Conservation (phyloP, 1,284 basidiomycete species). For the Leucoagaricus sp. region DNA sequence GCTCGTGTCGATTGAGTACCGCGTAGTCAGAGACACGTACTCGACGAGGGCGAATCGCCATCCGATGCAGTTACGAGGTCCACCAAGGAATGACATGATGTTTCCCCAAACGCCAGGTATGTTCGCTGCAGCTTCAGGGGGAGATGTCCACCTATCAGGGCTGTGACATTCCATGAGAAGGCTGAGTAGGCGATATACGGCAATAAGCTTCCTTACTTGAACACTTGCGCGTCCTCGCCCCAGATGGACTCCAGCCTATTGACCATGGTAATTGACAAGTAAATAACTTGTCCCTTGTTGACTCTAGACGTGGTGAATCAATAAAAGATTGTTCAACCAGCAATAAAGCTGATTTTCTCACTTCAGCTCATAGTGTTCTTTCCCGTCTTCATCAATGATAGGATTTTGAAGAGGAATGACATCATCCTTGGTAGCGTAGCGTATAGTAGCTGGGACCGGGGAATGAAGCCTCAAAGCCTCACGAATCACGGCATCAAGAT, state of each 20-base stretch:
- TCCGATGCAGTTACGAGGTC: conserved; percentile 65
- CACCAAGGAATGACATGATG: conserved; percentile 61
- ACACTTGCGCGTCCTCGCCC: conserved; percentile 56
- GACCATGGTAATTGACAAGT: conserved; percentile 49
- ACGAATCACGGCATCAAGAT: conserved; percentile 66
- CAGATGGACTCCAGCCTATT: conserved; percentile 51
- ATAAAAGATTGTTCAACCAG: not conserved
- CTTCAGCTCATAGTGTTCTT: conserved; percentile 34
- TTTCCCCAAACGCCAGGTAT: conserved; percentile 65
- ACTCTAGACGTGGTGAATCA: conserved; percentile 23
- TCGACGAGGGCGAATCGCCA: conserved; percentile 54
- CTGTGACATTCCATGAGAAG: conserved; percentile 19
- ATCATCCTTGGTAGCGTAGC: conserved; percentile 55
- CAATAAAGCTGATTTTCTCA: conserved; percentile 20
- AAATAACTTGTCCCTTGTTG: conserved; percentile 46
- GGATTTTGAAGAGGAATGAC: conserved; percentile 54
- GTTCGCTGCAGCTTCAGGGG: conserved; percentile 42
- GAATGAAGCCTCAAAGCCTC: conserved; percentile 70
- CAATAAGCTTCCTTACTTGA: conserved; percentile 48
- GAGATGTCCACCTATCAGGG: conserved; percentile 59
- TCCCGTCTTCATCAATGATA: conserved; percentile 43
- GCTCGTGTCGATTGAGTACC: conserved; percentile 36
- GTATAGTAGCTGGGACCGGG: conserved; percentile 57
- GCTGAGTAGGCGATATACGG: conserved; percentile 16
- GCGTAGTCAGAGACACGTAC: conserved; percentile 15